Base-by-base conservation (phyloP, 768 basidiomycete species). In the Suillus ampliporus region DNA sequence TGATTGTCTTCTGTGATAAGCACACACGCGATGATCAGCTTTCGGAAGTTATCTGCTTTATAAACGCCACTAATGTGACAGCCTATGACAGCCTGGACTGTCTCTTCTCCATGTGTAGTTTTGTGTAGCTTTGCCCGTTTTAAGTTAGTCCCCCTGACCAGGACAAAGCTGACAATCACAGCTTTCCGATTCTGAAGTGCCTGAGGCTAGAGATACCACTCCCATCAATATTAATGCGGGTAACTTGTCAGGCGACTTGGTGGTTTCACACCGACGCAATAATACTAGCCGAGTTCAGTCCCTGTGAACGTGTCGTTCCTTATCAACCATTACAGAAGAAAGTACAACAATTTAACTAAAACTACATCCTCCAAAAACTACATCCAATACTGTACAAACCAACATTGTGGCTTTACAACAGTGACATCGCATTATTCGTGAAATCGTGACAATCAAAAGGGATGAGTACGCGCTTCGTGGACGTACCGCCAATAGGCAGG, bases 401-500 rank as follows among this genome's bases (percentile, higher is more conserved):
- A 17, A 21, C 15, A 37, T 9, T 2, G 23, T 26, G 53, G 35
- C 9, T 3, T 2, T 54, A 53, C 52, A 54, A 54, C 21, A 28
- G 17, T 40, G 10, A 17, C 11, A 26, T 7, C 7, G 17, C 17
- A 23, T 54, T 56, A 5, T 28, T 23, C 38, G 28, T 37, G 21
- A n/a, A 23, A 14, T 23, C 21, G 17, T 26, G 10, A 19, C 19
- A 5, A 40, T 56, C 37, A 40, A 26, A 56, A 56, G 9, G 21
- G 10, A 38, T 54, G 38, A 13, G 38, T 2, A 10, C 19, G 38
- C 17, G 23, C 38, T 56, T n/a, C 59, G 23, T 60, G 58, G 34
- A 41, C 46, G 21, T 60, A 61, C 4, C 61, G 38, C 61, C 61
- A 61, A 60, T 61, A 61, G 31, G 57, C 61, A n/a, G 61, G 61